Conservation (phyloP, 495 filamentous ascomycete species). For the Elasticomyces elasticus region DNA sequence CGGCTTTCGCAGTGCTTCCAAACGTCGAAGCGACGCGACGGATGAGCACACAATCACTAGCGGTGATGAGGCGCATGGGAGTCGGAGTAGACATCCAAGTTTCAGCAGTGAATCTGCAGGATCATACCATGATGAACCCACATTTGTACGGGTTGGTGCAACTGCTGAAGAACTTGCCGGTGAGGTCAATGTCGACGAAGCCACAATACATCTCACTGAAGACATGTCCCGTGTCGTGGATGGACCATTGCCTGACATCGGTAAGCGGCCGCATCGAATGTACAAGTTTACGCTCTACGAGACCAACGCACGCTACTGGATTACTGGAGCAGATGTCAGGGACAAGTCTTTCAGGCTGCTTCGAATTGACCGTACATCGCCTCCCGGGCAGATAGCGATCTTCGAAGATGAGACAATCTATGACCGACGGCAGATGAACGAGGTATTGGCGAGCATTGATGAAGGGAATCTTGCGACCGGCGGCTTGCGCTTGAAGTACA, state of each 20-base stretch:
- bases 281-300: slow-evolving; percentile 94
- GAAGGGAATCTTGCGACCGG: slow-evolving; percentile 88
- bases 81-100: slow-evolving; percentile 5
- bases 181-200: neutral
- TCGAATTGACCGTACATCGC: slow-evolving; percentile 84
- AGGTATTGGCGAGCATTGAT: slow-evolving; percentile 85
- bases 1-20: slow-evolving; percentile 2
- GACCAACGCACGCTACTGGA: slow-evolving; percentile 82
- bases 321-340: slow-evolving; percentile 81
- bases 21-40: neutral
- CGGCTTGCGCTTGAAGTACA: slow-evolving; percentile 83
- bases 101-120: slow-evolving; percentile 2
- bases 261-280: slow-evolving; percentile 41
- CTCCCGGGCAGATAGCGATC: slow-evolving; percentile 69
- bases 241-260: neutral
- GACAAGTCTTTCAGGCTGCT: slow-evolving; percentile 83
- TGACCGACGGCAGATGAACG: slow-evolving; percentile 82
- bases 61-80: neutral
- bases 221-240: neutral
- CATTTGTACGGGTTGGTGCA: slow-evolving; percentile 3
- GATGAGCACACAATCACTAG: neutral
- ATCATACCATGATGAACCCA: slow-evolving; percentile 3
- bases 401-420: slow-evolving; percentile 93
- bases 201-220: slow-evolving; percentile 2
- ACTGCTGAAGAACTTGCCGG: slow-evolving; percentile 2